Evolutionary conservation across 495 filamentous ascomycete species (phyloP), one percentile per base, ranked within the genome.

Genomic region (Wilcoxina mikolae): DNA sequence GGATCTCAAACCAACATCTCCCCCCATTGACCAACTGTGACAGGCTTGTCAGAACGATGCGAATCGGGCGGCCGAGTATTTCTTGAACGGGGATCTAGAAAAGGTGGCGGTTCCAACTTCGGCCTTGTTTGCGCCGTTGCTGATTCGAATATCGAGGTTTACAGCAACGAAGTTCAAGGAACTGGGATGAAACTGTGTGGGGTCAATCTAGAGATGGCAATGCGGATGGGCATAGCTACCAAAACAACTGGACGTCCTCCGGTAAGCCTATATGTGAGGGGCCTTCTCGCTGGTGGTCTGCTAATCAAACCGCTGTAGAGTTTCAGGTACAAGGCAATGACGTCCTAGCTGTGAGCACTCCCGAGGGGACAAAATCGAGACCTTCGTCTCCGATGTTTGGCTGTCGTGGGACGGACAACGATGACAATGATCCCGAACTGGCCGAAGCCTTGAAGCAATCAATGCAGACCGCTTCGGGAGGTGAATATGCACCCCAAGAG

Each of bases 401-500:
- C 44, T 38, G 60, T 33, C 54, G 51, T 45, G 31, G 51, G 11
- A 46, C 43, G 24, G 26, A 50, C 27, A 12, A 10, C 9, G 47
- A 26, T 25, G 22, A 17, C 25, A 28, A 28, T 28, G 51, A 59
- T 39, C 64, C 51, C 11, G 64, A 66, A 18, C 57, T 66, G 12
- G 57, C 59, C 42, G 70, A 72, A 51, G 78, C 78, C n/a, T 70
- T 79, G 23, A 72, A 71, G 3, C 59, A 68, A 26, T 72, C 71
- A 18, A 74, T 77, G 73, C 74, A 70, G 12, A 66, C 76, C 42
- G 68, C 67, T 35, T 64, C 73, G 25, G 64, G 68, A 53, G 35
- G 18, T 17, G 24, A 35, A 11, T 65, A 56, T 45, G 35, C 56
- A 3, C 52, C 51, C 22, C 79, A 82, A 63, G 79, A 83, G 66